Percentiles rank a stretch among this genome's conserved stretches.
Evolutionary conservation across 2,329 filamentous ascomycete genomes (phyloP).

Genomic region (Mollisiaceae sp.): DNA sequence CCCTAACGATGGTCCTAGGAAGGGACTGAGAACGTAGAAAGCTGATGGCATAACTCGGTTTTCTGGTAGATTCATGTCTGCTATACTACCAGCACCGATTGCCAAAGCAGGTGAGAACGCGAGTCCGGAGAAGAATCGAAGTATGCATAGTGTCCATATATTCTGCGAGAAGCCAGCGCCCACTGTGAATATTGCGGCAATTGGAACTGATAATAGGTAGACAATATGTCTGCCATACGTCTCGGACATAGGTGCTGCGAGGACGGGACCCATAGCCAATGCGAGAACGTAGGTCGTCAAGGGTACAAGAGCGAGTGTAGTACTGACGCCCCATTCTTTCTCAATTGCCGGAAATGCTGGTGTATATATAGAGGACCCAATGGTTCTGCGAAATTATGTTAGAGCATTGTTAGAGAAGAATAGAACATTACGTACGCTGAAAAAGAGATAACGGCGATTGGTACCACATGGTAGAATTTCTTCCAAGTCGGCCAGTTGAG

Average conservation of each 20-base stretch:
- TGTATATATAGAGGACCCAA: conserved; percentile 55
- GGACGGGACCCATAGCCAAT: conserved; percentile 63
- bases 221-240: conserved; percentile 56
- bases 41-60: conserved; percentile 50
- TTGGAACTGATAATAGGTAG: conserved; percentile 50
- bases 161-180: conserved; percentile 65
- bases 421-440: conserved; percentile 31
- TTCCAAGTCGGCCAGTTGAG: conserved; percentile 35
- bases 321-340: conserved; percentile 49
- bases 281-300: conserved; percentile 58
- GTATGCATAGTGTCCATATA: conserved; percentile 49
- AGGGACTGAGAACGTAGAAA: conserved; percentile 56
- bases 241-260: conserved; percentile 66
- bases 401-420: not conserved
- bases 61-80: conserved; percentile 53
- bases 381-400: conserved; percentile 39
- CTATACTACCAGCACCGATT: conserved; percentile 54
- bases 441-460: conserved; percentile 37
- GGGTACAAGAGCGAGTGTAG: conserved; percentile 55
- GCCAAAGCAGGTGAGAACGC: conserved; percentile 54
- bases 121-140: conserved; percentile 54
- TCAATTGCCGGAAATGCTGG: conserved; percentile 53
- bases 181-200: conserved; percentile 64
- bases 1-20: conserved; percentile 58
- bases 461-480: conserved; percentile 30